Percentiles rank a stretch among this genome's conserved stretches.
Evolutionary conservation across 208 protist species (phyloP).

Genomic region (Borovskyia barvae): DNA sequence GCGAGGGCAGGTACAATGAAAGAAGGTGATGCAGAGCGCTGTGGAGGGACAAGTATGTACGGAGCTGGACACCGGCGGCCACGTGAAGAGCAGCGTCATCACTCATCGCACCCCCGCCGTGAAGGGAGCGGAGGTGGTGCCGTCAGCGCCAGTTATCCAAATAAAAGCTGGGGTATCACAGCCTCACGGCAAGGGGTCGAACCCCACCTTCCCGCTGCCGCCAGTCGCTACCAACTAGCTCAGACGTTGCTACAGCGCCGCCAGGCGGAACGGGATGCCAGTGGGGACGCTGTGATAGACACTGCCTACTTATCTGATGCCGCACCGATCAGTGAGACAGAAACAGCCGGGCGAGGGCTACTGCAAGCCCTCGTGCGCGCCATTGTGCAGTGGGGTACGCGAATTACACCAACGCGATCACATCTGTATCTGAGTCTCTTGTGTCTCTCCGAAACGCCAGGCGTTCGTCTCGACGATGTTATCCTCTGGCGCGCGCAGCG

Average conservation of each 20-base stretch:
- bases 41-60: not conserved
- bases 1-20: not conserved
- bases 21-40: not conserved
- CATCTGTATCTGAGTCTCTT: slow-evolving; percentile 63
- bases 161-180: no score
- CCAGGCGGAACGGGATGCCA: not conserved
- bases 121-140: no score
- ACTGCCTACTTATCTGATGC: no score
- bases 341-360: slow-evolving; percentile 6
- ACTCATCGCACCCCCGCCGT: no score
- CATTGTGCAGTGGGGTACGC: slow-evolving; percentile 52
- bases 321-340: not conserved
- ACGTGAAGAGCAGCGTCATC: slow-evolving; percentile 7
- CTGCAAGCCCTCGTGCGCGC: slow-evolving; percentile 55
- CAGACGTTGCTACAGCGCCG: slow-evolving; percentile 13
- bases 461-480: slow-evolving; percentile 61
- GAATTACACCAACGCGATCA: slow-evolving; percentile 36
- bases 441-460: slow-evolving; percentile 52
- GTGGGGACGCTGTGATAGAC: no score
- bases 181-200: no score
- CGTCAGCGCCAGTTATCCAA: no score
- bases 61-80: slow-evolving; percentile 9
- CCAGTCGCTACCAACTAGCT: slow-evolving; percentile 19
- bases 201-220: no score
- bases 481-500: slow-evolving; percentile 57